Evolutionary conservation across 2,329 filamentous ascomycete genomes (phyloP), one percentile per base, ranked within the genome.

Genomic region (Trematosphaeria pertusa): DNA sequence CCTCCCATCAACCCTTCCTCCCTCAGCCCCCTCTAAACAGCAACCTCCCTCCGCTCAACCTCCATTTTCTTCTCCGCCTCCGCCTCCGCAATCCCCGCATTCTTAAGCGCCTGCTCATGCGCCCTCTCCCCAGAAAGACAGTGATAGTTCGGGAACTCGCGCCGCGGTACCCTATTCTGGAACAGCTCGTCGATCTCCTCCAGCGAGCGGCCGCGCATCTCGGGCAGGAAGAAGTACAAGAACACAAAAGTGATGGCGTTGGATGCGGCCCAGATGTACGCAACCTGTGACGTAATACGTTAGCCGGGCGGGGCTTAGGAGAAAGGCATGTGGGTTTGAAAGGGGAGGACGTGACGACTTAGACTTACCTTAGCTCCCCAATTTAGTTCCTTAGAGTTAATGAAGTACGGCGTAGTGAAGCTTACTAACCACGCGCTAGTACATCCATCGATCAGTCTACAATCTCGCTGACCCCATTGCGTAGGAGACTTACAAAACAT

Each of bases 201-300:
- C 1, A 58, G 44, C 6, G 46, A 46, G 3, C 52, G 35, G 9
- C 47, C 52, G 4, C 46, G 43, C 47, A 58, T 54, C 57, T 80
- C 81, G 1, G 81, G 82, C 54, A 86, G 80, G 68, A 85, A 84
- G 62, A 82, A 77, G 12, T 85, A 72, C 14, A 77, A 85, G 21
- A 89, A 69, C 0, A 83, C 50, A 0, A 82, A 55, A 32, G 86
- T 72, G 9, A 76, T 64, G 5, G 76, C 37, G 7, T 46, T 58
- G 24, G 47, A 58, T 20, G 15, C 50, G 12, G 47, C 55, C 55
- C 37, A 58, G 17, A 50, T 55, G 26, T 42, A 52, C 6, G 37
- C 35, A 34, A 40, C 31, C 42, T 45, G n/a, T 3, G n/a, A n/a
- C n/a, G n/a, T n/a, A n/a, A n/a, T n/a, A n/a, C n/a, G n/a, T n/a